Evolutionary conservation across 2,329 filamentous ascomycete species (phyloP).

Genomic region (Fusarium sp.): DNA sequence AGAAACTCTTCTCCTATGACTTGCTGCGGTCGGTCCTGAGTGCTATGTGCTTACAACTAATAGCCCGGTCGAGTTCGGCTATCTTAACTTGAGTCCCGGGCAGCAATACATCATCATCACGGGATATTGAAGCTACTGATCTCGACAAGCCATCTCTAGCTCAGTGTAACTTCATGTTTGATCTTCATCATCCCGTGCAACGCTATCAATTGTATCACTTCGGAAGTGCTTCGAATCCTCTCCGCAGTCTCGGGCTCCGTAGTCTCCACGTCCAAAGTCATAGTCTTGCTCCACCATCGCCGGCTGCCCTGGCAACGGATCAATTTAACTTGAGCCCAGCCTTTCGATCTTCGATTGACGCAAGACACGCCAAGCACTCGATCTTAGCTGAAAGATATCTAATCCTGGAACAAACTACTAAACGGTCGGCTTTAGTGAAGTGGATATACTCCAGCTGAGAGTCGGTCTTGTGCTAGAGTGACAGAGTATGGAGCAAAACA

Average conservation of each 20-base stretch:
- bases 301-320: slow-evolving; percentile 27
- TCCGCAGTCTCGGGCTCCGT: background rate
- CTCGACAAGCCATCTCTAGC: background rate
- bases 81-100: background rate
- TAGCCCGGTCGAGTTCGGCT: background rate
- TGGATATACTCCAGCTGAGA: slow-evolving; percentile 1
- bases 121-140: background rate
- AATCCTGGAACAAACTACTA: background rate
- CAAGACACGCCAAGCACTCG: slow-evolving; percentile 21
- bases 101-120: background rate
- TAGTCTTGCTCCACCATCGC: slow-evolving; percentile 3
- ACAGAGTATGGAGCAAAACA: background rate
- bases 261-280: background rate
- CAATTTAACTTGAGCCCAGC: background rate
- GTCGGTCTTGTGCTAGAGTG: background rate
- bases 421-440: background rate
- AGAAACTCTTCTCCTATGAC: background rate
- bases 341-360: slow-evolving; percentile 26
- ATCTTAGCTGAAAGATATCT: background rate
- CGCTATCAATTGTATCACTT: background rate
- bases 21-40: background rate
- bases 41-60: background rate
- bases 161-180: background rate
- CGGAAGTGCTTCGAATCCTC: background rate
- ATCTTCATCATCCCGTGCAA: background rate